Base-by-base conservation (phyloP, 2,329 filamentous ascomycete species). In the Nemania sp. region DNA sequence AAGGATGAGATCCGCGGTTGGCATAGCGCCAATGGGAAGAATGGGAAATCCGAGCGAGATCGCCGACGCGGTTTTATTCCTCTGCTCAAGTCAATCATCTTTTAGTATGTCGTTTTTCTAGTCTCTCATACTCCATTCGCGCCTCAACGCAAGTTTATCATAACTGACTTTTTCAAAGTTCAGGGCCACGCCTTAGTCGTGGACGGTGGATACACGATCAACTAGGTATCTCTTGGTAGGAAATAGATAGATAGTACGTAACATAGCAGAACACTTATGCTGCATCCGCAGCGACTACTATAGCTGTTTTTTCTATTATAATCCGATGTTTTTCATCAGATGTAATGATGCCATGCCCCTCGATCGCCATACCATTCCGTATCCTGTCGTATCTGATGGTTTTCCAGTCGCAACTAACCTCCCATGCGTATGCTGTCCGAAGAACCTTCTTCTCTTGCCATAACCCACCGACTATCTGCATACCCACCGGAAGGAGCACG, bases 381-480 rank as follows among this genome's bases (percentile, higher is more conserved):
- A 29, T 10, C 4, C 24, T 11, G 29, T 52, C 49, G 10, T 29
- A 3, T 13, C 49, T 52, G 4, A 29, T 22, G 10, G 38, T 29
- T 66, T 77, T 80, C 85, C 84, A 87, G 59, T 85, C 79, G 71
- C 82, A 82, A 0, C 67, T 75, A 45, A 72, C 75, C 74, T 86
- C 84, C 82, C 84, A 86, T 11, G 82, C 83, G 74, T 81, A 80
- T 2, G 80, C 85, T 13, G 81, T 80, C 24, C 76, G 74, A 2
- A 84, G 75, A 5, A 87, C 77, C 58, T 77, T 81, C 64, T 81
- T 79, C 68, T 88, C 86, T n/a, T 81, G 79, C 82, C 84, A 87
- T 70, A 82, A 78, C 4, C 79, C 83, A 0, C 85, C 86, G 13
- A 88, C 83, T 55, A 89, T 81, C 72, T 89, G 86, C 80, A 88